Conservation (phyloP, 352 stramenopile genomes). For the Peronospora tabacina region DNA sequence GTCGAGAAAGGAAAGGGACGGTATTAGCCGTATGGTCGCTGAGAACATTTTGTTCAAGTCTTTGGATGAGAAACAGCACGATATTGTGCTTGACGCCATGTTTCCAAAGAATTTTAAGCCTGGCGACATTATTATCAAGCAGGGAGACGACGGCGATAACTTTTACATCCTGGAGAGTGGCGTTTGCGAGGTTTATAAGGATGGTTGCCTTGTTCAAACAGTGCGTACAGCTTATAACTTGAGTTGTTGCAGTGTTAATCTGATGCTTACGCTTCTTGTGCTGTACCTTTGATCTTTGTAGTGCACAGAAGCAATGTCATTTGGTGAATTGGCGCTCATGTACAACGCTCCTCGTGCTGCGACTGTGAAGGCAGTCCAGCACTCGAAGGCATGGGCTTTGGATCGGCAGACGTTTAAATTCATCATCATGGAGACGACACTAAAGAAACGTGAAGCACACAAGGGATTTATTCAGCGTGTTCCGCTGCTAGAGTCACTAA, state of each 20-base stretch:
- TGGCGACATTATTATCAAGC: slow-evolving; percentile 78
- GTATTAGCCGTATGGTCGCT: slow-evolving; percentile 73
- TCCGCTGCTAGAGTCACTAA: slow-evolving; percentile 87
- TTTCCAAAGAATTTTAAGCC: slow-evolving; percentile 80
- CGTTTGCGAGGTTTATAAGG: slow-evolving; percentile 86
- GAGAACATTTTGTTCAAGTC: slow-evolving; percentile 89
- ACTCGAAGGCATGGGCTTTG: slow-evolving; percentile 90
- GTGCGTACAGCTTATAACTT: slow-evolving; percentile 24
- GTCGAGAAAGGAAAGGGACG: slow-evolving; percentile 63
- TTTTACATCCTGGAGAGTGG: slow-evolving; percentile 94
- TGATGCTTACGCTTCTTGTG: slow-evolving; percentile 1
- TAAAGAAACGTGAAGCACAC: slow-evolving; percentile 83
- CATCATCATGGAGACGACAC: slow-evolving; percentile 88
- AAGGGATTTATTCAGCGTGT: slow-evolving; percentile 86
- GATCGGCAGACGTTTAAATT: slow-evolving; percentile 88
- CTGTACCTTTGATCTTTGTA: slow-evolving; percentile 13
- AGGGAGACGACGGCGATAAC: slow-evolving; percentile 88
- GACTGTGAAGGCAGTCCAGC: slow-evolving; percentile 87
- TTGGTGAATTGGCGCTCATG: slow-evolving; percentile 96
- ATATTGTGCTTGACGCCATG: slow-evolving; percentile 84
- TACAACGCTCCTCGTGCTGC: slow-evolving; percentile 94
- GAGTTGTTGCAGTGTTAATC: neutral
- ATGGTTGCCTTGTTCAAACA: slow-evolving; percentile 78
- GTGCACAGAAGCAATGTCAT: slow-evolving; percentile 86
- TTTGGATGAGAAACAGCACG: slow-evolving; percentile 80